Evolutionary conservation across 2,329 filamentous ascomycete genomes (phyloP).

Genomic region (Rhinocladiella mackenziei): DNA sequence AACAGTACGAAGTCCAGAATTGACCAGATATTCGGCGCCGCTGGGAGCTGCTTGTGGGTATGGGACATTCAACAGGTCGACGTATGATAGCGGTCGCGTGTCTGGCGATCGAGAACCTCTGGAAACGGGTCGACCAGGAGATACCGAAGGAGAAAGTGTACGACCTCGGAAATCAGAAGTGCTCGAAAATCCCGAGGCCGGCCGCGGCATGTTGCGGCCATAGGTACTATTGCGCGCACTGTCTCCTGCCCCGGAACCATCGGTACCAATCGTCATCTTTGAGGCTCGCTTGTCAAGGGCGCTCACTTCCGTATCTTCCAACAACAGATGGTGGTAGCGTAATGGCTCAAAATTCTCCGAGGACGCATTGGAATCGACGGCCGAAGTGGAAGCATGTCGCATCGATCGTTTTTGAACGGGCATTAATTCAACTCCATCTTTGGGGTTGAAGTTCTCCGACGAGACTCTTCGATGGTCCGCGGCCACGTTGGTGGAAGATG

Average conservation of each 20-base stretch:
- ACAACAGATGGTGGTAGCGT: slow-evolving; percentile 50
- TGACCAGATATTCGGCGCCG: slow-evolving; percentile 62
- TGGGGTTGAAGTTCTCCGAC: slow-evolving; percentile 16
- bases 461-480: slow-evolving; percentile 20
- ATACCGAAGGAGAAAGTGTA: slow-evolving; percentile 51
- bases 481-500: slow-evolving; percentile 3
- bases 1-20: slow-evolving; percentile 70
- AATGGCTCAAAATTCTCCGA: slow-evolving; percentile 45
- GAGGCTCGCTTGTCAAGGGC: slow-evolving; percentile 30
- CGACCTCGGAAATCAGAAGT: slow-evolving; percentile 68
- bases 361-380: slow-evolving; percentile 25
- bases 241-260: slow-evolving; percentile 44
- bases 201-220: slow-evolving; percentile 61
- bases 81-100: slow-evolving; percentile 55
- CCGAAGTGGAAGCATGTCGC: slow-evolving; percentile 26
- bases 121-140: slow-evolving; percentile 50
- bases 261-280: slow-evolving; percentile 31
- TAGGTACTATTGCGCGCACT: slow-evolving; percentile 48
- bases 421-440: slow-evolving; percentile 14
- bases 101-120: slow-evolving; percentile 54
- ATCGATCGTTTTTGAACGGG: slow-evolving; percentile 28
- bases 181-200: slow-evolving; percentile 71
- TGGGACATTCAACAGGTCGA: slow-evolving; percentile 62
- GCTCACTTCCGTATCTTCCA: slow-evolving; percentile 34
- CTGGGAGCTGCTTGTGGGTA: slow-evolving; percentile 76